Percentiles rank a stretch among this genome's conserved stretches.
phyloP scores from a whole-genome alignment of 2,329 filamentous ascomycete species.

The Penicillium nordicum region DNA sequence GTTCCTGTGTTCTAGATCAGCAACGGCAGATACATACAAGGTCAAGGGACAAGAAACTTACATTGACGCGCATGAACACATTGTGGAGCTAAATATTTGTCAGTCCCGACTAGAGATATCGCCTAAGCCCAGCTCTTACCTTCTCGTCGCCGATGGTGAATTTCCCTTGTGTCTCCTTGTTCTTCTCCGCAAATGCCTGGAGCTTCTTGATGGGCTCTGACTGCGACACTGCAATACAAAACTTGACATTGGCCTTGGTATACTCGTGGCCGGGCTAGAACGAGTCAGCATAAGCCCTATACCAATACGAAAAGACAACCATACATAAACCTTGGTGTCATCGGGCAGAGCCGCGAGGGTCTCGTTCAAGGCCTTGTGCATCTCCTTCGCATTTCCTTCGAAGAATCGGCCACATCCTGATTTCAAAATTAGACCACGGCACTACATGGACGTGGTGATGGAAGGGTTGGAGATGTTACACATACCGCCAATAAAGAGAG shows the following conservation, averaged over 20 bases:
- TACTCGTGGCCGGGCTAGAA: constrained; percentile 88
- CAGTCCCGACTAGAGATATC: neutral
- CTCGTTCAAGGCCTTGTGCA: constrained; percentile 89
- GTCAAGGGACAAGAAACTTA: constrained; percentile 43
- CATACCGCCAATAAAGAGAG: constrained; percentile 84
- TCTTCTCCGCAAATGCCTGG: constrained; percentile 69
- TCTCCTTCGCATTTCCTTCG: constrained; percentile 82
- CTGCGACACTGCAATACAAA: constrained; percentile 71
- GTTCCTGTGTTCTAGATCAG: constrained; percentile 56
- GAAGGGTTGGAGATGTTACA: neutral
- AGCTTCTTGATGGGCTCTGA: constrained; percentile 74
- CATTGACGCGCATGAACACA: constrained; percentile 87
- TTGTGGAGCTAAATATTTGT: constrained; percentile 69
- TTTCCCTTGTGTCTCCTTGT: constrained; percentile 86
- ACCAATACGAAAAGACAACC: constrained; percentile 40
- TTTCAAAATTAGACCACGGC: neutral
- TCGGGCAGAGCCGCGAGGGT: constrained; percentile 76
- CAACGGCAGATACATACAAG: neutral
- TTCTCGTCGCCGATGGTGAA: constrained; percentile 98
- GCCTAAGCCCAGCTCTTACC: constrained; percentile 48
- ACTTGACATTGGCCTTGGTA: constrained; percentile 94
- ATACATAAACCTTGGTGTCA: constrained; percentile 85
- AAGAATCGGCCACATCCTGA: constrained; percentile 92
- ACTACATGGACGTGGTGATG: neutral
- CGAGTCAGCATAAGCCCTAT: constrained; percentile 1